Percentiles rank a stretch among this genome's conserved stretches.
Evolutionary conservation across 306 rosid genomes (phyloP).

Genomic region (Betula pendula): DNA sequence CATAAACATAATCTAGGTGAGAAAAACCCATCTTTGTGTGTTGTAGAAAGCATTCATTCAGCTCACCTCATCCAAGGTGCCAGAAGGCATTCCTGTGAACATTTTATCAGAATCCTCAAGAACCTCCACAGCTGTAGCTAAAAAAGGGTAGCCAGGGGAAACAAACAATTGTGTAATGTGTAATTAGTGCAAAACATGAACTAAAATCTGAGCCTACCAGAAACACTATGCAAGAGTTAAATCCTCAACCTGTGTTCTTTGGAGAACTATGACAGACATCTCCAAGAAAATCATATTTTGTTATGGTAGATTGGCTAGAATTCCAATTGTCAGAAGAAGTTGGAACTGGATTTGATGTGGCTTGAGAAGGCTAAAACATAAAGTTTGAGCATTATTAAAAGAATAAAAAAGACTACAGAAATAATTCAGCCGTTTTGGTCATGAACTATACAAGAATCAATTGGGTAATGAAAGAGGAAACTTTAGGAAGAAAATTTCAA

Average conservation of each 20-base stretch:
- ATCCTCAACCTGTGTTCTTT: slow-evolving; percentile 7
- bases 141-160: slow-evolving; percentile 4
- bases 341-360: neutral
- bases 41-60: neutral
- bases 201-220: neutral
- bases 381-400: neutral
- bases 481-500: neutral
- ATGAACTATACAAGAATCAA: neutral
- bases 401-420: neutral
- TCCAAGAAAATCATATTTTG: neutral
- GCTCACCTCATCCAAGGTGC: slow-evolving; percentile 24
- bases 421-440: neutral
- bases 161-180: neutral
- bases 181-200: neutral
- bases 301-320: slow-evolving; percentile 10
- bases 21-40: neutral
- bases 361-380: neutral
- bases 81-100: neutral
- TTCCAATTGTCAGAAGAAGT: neutral
- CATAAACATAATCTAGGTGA: neutral
- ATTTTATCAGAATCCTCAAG: slow-evolving; percentile 22
- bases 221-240: neutral
- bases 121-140: slow-evolving; percentile 21
- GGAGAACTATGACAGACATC: neutral
- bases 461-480: neutral